Evolutionary conservation across 2,329 filamentous ascomycete genomes (phyloP).

Genomic region (Calonectria pauciramosa): DNA sequence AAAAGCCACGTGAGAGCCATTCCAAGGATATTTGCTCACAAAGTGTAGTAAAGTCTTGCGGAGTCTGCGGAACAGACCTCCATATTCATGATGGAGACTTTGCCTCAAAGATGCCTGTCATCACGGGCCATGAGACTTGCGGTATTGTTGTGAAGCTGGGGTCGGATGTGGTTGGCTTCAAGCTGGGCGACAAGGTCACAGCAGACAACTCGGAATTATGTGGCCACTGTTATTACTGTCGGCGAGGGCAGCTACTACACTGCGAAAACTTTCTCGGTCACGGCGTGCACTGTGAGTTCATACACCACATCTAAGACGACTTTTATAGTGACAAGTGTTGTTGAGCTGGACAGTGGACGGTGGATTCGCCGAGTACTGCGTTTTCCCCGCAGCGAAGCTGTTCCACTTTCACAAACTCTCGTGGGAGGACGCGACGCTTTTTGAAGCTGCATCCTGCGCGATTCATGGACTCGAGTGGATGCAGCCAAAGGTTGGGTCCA

Average conservation of each 20-base stretch:
- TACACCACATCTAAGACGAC: neutral
- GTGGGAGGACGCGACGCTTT: neutral
- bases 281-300: neutral
- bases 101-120: neutral
- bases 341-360: neutral
- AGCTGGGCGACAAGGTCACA: neutral
- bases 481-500: neutral
- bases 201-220: neutral
- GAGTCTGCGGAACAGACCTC: neutral
- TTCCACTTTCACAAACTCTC: neutral
- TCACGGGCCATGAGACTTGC: neutral
- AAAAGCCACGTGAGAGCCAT: neutral
- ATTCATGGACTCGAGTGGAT: neutral
- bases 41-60: neutral
- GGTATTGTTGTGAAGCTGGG: neutral
- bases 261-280: neutral
- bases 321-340: neutral
- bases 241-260: neutral
- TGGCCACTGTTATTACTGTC: neutral
- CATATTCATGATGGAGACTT: neutral
- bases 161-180: neutral
- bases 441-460: neutral
- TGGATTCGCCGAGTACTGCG: neutral
- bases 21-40: neutral
- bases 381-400: neutral